Evolutionary conservation across 352 stramenopile genomes (phyloP).

Genomic region (Globisporangium megalacanthum): DNA sequence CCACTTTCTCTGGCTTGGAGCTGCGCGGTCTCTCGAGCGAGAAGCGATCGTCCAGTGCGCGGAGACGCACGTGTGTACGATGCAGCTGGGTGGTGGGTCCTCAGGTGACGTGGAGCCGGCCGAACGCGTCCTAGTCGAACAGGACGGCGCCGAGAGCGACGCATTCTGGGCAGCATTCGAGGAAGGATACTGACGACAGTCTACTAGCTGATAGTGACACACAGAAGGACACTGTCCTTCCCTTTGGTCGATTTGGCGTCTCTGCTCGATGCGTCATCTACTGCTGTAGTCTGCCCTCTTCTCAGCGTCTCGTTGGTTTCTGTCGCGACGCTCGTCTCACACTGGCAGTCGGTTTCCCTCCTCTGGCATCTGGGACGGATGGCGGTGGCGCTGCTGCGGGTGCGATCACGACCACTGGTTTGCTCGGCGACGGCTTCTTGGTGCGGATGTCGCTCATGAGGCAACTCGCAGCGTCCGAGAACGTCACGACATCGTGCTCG

Average conservation of each 20-base stretch:
- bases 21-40: constrained; percentile 3
- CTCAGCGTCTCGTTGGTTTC: not conserved
- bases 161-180: constrained; percentile 61
- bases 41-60: constrained; percentile 17
- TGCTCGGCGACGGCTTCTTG: constrained; percentile 16
- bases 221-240: not conserved
- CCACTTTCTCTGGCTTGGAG: constrained; percentile 43
- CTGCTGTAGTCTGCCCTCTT: not conserved
- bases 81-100: not conserved
- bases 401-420: constrained; percentile 1
- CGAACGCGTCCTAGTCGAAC: constrained; percentile 14
- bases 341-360: not conserved
- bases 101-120: not conserved
- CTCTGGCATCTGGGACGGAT: not conserved
- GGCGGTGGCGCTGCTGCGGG: not conserved
- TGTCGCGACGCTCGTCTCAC: not conserved
- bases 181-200: constrained; percentile 36
- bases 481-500: constrained; percentile 69
- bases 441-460: constrained; percentile 31
- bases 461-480: constrained; percentile 47
- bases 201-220: not conserved
- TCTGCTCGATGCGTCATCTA: too few relatives aligned
- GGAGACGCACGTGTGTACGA: constrained; percentile 5
- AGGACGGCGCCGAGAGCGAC: constrained; percentile 36
- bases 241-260: too few relatives aligned